A percentile compares a stretch with the other conserved stretches of the same genome.
Conservation (phyloP, 306 rosid species). For the Erythrophleum fordii region DNA sequence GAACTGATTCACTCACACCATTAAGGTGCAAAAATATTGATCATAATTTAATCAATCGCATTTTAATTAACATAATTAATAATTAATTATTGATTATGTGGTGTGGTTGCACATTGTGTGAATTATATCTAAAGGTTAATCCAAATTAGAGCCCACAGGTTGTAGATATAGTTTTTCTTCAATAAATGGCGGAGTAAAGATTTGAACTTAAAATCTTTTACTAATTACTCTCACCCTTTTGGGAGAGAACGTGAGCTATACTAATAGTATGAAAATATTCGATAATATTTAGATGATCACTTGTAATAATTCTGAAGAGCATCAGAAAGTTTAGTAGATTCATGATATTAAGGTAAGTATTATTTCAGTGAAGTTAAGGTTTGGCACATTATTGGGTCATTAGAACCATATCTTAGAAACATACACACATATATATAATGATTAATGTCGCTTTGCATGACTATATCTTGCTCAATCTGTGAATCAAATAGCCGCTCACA, state of each 20-base stretch:
- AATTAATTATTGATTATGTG: not conserved
- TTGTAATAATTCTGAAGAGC: too few relatives aligned
- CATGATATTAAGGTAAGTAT: too few relatives aligned
- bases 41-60: not conserved
- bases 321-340: too few relatives aligned
- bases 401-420: not conserved
- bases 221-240: too few relatives aligned
- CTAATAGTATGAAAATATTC: too few relatives aligned
- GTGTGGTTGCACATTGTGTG: slow-evolving; percentile 18
- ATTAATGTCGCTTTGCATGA: slow-evolving; percentile 3
- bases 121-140: not conserved
- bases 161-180: too few relatives aligned
- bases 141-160: too few relatives aligned
- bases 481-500: not conserved
- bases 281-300: too few relatives aligned
- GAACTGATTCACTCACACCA: slow-evolving; percentile 59
- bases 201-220: too few relatives aligned
- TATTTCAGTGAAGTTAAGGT: not conserved
- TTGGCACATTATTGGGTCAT: not conserved
- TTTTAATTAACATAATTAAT: not conserved
- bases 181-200: too few relatives aligned
- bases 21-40: not conserved
- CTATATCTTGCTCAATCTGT: not conserved
- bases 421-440: not conserved
- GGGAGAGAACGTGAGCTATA: too few relatives aligned